Evolutionary conservation across 169 alveolate species (phyloP).

Genomic region (Haemoproteus tartakovskyi): DNA sequence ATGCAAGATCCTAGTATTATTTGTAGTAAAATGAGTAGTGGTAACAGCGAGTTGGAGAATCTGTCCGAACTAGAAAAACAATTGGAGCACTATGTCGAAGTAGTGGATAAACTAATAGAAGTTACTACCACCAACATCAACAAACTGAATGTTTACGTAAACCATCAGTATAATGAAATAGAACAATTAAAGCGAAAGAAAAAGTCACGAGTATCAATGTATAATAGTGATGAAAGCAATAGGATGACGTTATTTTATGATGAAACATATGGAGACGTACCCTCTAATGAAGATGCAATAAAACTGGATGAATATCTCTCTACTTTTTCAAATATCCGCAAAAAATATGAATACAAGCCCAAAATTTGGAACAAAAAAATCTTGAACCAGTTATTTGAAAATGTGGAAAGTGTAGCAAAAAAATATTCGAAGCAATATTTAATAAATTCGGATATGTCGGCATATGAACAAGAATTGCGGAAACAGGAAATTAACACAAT

Average conservation of each 20-base stretch:
- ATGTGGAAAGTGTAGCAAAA: constrained; percentile 10
- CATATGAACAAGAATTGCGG: constrained; percentile 4
- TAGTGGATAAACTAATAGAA: constrained; percentile 13
- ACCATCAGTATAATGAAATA: constrained; percentile 47
- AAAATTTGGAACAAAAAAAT: constrained; percentile 52
- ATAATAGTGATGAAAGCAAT: constrained; percentile 14
- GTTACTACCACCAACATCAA: constrained; percentile 15
- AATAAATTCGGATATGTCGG: constrained; percentile 21
- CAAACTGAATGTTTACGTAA: constrained; percentile 37
- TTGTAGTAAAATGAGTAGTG: neutral
- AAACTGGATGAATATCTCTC: constrained; percentile 12
- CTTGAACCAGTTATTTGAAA: constrained; percentile 6
- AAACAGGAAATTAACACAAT: constrained; percentile 14
- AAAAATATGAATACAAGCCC: constrained; percentile 55
- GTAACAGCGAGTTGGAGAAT: constrained; percentile 14
- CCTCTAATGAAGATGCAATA: constrained; percentile 64
- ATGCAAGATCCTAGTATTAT: no score
- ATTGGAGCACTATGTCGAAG: neutral
- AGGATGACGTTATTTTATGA: constrained; percentile 59
- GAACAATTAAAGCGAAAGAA: constrained; percentile 26
- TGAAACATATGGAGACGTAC: constrained; percentile 11
- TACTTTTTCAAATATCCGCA: constrained; percentile 22
- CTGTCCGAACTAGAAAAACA: constrained; percentile 13
- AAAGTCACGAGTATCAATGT: constrained; percentile 39
- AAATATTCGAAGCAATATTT: constrained; percentile 37